Evolutionary conservation across 2,329 filamentous ascomycete genomes (phyloP).

Genomic region (Diatrype stigma): DNA sequence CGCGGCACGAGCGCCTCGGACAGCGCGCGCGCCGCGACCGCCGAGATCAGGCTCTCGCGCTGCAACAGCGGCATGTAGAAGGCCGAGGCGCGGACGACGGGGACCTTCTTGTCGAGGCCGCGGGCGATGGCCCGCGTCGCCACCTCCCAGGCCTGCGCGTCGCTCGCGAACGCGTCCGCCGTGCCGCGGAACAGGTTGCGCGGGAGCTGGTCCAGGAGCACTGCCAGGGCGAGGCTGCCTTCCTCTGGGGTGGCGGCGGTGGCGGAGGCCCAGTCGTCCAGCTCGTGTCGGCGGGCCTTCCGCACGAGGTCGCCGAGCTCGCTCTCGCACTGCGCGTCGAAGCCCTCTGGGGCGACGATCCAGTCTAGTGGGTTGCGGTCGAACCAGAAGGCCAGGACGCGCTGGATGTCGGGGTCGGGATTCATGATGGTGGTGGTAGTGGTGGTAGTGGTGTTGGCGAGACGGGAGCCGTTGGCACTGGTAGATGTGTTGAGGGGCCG

Average conservation of each 20-base stretch:
- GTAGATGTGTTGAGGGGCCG: no score
- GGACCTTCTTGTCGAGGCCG: slow-evolving; percentile 7
- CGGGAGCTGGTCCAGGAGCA: slow-evolving; percentile 13
- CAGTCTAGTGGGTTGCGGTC: no score
- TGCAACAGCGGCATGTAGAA: slow-evolving; percentile 13
- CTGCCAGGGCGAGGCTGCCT: slow-evolving; percentile 7
- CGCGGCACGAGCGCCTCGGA: no score
- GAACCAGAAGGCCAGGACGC: no score
- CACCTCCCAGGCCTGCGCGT: slow-evolving; percentile 2
- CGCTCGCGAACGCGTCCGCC: slow-evolving; percentile 3
- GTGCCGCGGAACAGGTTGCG: slow-evolving; percentile 11
- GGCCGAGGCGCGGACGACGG: slow-evolving; percentile 5
- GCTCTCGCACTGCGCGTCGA: slow-evolving; percentile 4
- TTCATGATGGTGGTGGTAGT: no score
- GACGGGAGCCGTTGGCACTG: no score
- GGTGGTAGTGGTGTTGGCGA: no score
- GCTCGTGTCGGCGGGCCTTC: slow-evolving; percentile 2
- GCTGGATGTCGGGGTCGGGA: no score
- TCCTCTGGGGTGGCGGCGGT: no score
- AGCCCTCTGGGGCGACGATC: no score
- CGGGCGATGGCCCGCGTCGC: slow-evolving; percentile 5
- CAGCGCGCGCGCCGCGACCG: no score
- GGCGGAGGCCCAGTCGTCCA: slow-evolving; percentile 3
- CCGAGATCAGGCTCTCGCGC: no score
- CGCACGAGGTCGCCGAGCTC: slow-evolving; percentile 8